Percentiles rank a stretch among this genome's conserved stretches.
Conservation (phyloP, 177 flowering plant species). For the Vitis hybrid region DNA sequence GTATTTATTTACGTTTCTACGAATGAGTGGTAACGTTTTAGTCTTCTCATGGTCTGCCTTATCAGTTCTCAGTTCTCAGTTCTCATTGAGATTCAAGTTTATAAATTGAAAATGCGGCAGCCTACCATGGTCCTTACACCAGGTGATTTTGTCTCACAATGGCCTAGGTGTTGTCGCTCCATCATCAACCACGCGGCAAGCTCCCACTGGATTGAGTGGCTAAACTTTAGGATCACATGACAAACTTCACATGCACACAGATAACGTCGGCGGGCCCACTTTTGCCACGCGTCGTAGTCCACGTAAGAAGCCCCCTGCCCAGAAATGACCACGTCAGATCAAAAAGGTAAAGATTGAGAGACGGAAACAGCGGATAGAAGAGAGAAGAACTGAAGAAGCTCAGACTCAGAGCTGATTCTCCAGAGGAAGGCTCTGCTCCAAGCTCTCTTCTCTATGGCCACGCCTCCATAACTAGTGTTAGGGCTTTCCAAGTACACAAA, state of each 20-base stretch:
- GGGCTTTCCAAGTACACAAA: no score
- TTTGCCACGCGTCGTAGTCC: conserved; percentile 22
- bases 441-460: no score
- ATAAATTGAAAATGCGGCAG: no score
- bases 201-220: conserved; percentile 4
- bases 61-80: no score
- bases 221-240: conserved; percentile 24
- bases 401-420: not conserved
- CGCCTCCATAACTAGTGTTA: no score
- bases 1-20: no score
- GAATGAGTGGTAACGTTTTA: no score
- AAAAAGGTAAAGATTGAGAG: conserved; percentile 9
- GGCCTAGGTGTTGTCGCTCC: not conserved
- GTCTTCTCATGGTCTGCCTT: no score
- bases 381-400: not conserved
- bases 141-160: no score
- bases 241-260: conserved; percentile 18
- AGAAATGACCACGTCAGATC: conserved; percentile 18
- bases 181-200: conserved; percentile 7
- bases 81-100: no score
- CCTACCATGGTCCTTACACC: no score
- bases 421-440: no score
- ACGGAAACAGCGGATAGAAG: not conserved
- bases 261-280: conserved; percentile 23
- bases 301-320: conserved; percentile 21